Evolutionary conservation across 768 basidiomycete species (phyloP), one percentile per base, ranked within the genome.

Genomic region (Lactarius hengduanensis): DNA sequence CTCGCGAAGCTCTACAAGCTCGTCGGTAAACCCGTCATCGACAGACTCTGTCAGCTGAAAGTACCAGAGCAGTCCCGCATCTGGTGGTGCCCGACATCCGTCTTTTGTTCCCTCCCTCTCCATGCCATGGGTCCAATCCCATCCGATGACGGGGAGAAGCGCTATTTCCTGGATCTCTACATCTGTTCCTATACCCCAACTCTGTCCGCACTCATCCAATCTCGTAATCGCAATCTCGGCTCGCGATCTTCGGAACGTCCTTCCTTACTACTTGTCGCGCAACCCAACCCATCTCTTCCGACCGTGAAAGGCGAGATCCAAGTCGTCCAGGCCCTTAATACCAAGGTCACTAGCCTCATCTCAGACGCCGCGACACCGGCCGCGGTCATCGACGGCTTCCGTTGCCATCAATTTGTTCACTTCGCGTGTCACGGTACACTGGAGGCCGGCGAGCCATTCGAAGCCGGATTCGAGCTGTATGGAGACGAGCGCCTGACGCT

Each of bases 111-210:
- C 26, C 66, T 69, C 9, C 69, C 65, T 6, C 45, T 67, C 13
- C 69, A 69, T n/a, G 69, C 69, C 11, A 66, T 66, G n/a, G 65
- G 63, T 2, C 30, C 62, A 26, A 63, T 66, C 20, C 40, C 40
- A 9, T 57, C 36, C 9, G 16, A 57, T n/a, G 67, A 34, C 15
- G 13, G 26, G 2, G 9, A 56, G n/a, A 38, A n/a, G 10, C 55
- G 20, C 13, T 53, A 62, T 55, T 50, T 64, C 9, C 38, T 59
- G 41, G 57, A 64, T 16, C 11, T 63, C 16, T 64, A 61, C 45
- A 54, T 66, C 28, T 43, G 56, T 50, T 66, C 41, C 41, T 41
- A 41, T 41, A 41, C 41, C 41, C 41, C 41, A 41, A 41, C 41
- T 1, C 16, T 41, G 41, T 41, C 41, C 16, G 41, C 41, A 18